Evolutionary conservation across 2,329 filamentous ascomycete species (phyloP).

Genomic region (Pyrenophora graminea): DNA sequence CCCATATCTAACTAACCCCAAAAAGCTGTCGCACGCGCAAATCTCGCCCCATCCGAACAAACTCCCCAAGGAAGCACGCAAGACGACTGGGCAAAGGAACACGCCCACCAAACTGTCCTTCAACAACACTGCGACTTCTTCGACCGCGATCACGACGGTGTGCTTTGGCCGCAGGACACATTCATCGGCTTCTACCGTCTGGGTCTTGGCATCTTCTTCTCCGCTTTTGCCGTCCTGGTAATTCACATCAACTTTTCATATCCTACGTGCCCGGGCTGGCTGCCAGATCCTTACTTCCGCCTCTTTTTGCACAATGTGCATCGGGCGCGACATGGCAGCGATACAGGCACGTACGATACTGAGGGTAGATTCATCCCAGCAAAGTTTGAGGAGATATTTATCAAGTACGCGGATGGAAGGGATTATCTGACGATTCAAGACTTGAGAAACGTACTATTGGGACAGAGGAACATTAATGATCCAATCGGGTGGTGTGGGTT

Average conservation of each 20-base stretch:
- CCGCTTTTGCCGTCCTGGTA: constrained; percentile 51
- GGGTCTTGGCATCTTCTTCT: constrained; percentile 53
- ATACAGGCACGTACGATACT: constrained; percentile 50
- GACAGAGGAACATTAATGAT: constrained; percentile 49
- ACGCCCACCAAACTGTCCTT: constrained; percentile 52
- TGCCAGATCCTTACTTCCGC: constrained; percentile 54
- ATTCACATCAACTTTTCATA: constrained; percentile 58
- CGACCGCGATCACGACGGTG: constrained; percentile 56
- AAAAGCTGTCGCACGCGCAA: constrained; percentile 49
- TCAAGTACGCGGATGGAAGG: constrained; percentile 50
- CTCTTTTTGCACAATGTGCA: constrained; percentile 49
- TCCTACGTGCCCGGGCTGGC: constrained; percentile 48
- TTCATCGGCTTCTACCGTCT: constrained; percentile 53
- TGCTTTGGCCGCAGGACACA: constrained; percentile 60
- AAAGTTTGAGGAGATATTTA: constrained; percentile 55
- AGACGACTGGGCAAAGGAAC: constrained; percentile 44
- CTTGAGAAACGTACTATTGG: constrained; percentile 42
- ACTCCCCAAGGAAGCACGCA: constrained; percentile 50
- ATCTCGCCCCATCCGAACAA: constrained; percentile 47
- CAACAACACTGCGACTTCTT: constrained; percentile 61
- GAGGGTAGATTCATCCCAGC: constrained; percentile 54
- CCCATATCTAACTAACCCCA: neutral
- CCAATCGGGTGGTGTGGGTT: constrained; percentile 53
- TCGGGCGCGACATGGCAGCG: constrained; percentile 51
- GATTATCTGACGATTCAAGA: constrained; percentile 49